phyloP scores from a whole-genome alignment of 768 basidiomycete genomes.

The Amanita rimosa region DNA sequence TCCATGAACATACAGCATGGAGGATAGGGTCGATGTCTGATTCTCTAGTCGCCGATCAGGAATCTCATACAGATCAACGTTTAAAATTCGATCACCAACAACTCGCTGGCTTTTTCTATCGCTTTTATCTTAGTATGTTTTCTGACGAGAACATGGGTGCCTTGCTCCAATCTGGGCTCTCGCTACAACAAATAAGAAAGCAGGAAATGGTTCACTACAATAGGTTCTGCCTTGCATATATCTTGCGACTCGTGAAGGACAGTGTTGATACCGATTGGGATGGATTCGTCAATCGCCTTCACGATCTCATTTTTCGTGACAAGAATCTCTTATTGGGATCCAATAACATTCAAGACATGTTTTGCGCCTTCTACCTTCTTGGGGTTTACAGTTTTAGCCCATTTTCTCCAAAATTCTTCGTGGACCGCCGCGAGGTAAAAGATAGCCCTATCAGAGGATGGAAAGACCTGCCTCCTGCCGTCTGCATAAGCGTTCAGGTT shows the following conservation, averaged over 20 bases:
- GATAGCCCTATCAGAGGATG: constrained; percentile 19
- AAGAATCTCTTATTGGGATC: constrained; percentile 15
- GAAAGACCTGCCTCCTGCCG: constrained; percentile 23
- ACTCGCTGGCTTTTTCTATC: constrained; percentile 27
- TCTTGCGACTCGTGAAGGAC: constrained; percentile 30
- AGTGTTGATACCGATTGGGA: constrained; percentile 30
- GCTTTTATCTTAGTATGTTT: constrained; percentile 35
- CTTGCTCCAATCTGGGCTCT: constrained; percentile 6
- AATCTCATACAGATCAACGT: background rate
- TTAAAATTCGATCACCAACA: constrained; percentile 16
- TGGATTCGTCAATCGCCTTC: constrained; percentile 23
- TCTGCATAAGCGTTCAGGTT: constrained; percentile 24
- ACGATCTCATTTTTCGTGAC: constrained; percentile 14
- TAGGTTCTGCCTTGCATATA: constrained; percentile 33
- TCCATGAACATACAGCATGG: constrained; percentile 29
- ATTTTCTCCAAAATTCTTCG: constrained; percentile 7
- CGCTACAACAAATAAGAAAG: constrained; percentile 6
- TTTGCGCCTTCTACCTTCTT: constrained; percentile 22
- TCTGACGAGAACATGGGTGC: constrained; percentile 20
- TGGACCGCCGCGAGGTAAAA: background rate
- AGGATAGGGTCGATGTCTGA: constrained; percentile 11
- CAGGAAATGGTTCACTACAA: constrained; percentile 27
- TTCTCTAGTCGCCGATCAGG: background rate
- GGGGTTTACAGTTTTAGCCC: constrained; percentile 13
- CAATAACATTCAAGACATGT: constrained; percentile 27